phyloP scores from a whole-genome alignment of 2,329 filamentous ascomycete species.

The Aspergillus caelatus region DNA sequence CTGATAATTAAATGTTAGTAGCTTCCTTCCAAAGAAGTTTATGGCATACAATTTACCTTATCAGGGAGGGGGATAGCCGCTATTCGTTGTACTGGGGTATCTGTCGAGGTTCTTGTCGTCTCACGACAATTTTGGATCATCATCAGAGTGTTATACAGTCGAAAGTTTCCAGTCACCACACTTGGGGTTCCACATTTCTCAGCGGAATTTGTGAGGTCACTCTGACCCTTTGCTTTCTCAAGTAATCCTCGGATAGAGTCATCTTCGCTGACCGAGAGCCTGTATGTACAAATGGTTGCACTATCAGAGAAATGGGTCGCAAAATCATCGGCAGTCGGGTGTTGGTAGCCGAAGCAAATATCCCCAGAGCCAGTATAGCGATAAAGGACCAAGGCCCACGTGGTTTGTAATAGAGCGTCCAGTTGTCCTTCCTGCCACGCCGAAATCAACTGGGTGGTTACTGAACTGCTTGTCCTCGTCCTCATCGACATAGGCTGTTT shows the following conservation, averaged over 20 bases:
- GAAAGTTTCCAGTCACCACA: conserved; percentile 20
- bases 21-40: not conserved
- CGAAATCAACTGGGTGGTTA: conserved; percentile 34
- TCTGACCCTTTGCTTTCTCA: conserved; percentile 27
- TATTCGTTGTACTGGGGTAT: conserved; percentile 27
- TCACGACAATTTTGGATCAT: conserved; percentile 37
- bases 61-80: conserved; percentile 35
- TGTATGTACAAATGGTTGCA: conserved; percentile 24
- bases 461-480: conserved; percentile 32
- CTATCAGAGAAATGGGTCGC: conserved; percentile 17
- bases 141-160: conserved; percentile 40
- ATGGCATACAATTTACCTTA: conserved; percentile 28
- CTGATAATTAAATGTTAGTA: conserved; percentile 23
- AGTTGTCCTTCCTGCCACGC: conserved; percentile 32
- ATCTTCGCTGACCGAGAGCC: conserved; percentile 33
- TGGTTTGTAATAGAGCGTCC: conserved; percentile 40
- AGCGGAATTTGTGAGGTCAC: conserved; percentile 11
- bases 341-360: conserved; percentile 48
- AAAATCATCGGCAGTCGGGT: not conserved
- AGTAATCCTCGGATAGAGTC: conserved; percentile 31
- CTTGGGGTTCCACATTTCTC: conserved; percentile 13
- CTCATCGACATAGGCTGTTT: conserved; percentile 41
- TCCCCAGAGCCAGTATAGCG: conserved; percentile 52
- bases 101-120: conserved; percentile 17
- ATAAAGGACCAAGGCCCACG: conserved; percentile 51